Base-by-base conservation (phyloP, 306 rosid species). In the Gillenia trifoliata region DNA sequence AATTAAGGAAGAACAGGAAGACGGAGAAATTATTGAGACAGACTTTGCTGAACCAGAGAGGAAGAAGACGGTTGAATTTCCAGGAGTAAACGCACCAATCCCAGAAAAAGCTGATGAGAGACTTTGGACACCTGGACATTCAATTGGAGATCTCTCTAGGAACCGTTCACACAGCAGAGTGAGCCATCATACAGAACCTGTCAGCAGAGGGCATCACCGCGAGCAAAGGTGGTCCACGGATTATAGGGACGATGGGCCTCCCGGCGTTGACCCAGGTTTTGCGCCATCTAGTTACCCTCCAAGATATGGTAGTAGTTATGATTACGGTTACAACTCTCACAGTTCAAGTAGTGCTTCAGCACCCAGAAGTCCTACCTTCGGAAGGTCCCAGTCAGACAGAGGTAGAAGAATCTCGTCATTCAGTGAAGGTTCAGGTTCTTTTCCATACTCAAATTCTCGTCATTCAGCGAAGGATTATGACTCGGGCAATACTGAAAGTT, bases 1-100 rank as follows among this genome's bases (percentile, higher is more conserved):
- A 68, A 81, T 79, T 55, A 79, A 82, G 57, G 74, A 54, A 20
- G 96, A 92, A 33, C 90, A 90, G 76, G 99, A 95, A 78, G 99
- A 95, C 15, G 99, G 98, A 23, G 99, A 95, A 88, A 95, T 95
- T 67, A 22, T 85, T 47, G 97, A 89, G 65, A 76, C 54, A 20
- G 87, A 82, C 28, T 23, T 71, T 70, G 76, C 77, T 64, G 83
- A 85, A 70, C 89, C 84, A 22, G 67, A 12, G 62, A 82, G 71
- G 83, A 89, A 86, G 77, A 90, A 55, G 99, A 83, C 85, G 7
- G 90, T 92, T 16, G 71, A 82, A 74, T 95, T 92, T 83, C 97
- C 98, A 22, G 99, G 99, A 77, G 52, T 95, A 36, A 95, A 95
- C 79, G 97, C 88, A 29, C 92, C 98, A 60, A 90, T 95, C 78